Conservation (phyloP, 768 basidiomycete species). For the Mycena venus region DNA sequence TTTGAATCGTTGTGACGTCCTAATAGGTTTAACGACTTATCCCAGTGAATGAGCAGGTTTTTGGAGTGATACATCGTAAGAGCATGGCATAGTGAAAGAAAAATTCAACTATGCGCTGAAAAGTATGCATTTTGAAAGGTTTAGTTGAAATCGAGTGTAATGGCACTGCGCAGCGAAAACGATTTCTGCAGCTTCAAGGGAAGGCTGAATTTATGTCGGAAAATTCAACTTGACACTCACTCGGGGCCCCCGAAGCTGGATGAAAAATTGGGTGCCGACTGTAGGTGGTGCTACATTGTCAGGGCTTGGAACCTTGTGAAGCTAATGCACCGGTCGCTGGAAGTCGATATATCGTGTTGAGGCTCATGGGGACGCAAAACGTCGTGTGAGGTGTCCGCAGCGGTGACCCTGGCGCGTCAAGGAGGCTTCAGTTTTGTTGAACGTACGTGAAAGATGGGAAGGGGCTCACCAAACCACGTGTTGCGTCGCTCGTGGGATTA, state of each 20-base stretch:
- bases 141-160: neutral
- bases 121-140: neutral
- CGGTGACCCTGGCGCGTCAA: neutral
- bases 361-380: neutral
- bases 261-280: no score
- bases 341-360: neutral
- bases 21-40: neutral
- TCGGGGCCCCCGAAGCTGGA: neutral
- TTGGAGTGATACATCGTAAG: neutral
- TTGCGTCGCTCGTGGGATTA: neutral
- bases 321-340: no score
- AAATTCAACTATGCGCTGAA: neutral
- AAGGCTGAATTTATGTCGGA: neutral
- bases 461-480: neutral
- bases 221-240: neutral
- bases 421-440: neutral
- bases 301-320: no score
- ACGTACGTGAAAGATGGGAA: neutral
- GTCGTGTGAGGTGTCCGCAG: neutral
- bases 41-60: no score
- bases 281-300: no score
- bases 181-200: neutral
- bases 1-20: neutral
- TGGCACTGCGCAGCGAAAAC: neutral
- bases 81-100: neutral